Evolutionary conservation across 306 rosid genomes (phyloP).

Genomic region (Begonia masoniana): DNA sequence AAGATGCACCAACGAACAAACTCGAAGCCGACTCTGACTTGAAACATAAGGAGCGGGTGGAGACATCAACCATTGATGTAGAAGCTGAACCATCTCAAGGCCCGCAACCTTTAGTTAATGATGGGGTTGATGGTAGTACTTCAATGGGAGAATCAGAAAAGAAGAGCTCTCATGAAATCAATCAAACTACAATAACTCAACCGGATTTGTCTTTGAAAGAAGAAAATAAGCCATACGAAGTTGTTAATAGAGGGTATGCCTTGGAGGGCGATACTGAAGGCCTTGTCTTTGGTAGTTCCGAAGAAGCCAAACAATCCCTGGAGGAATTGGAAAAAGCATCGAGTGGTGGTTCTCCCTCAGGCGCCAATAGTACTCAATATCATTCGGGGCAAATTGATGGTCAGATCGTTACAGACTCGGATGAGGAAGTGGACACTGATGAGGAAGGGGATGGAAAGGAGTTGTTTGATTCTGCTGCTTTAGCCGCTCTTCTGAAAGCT

Average conservation of each 20-base stretch:
- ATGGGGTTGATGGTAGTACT: conserved; percentile 6
- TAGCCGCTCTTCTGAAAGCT: conserved; percentile 90
- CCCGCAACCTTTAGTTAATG: conserved; percentile 6
- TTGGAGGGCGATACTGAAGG: conserved; percentile 51
- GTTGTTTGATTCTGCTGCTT: conserved; percentile 82
- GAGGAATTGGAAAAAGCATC: conserved; percentile 57
- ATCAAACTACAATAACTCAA: conserved; percentile 14
- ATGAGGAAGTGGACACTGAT: conserved; percentile 74
- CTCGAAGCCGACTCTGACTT: conserved; percentile 11
- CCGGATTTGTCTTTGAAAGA: conserved; percentile 9
- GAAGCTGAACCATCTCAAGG: conserved; percentile 12
- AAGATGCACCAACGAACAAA: conserved; percentile 10
- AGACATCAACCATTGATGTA: conserved; percentile 5
- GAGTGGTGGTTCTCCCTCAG: conserved; percentile 32
- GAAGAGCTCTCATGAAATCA: conserved; percentile 8
- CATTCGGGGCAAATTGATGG: conserved; percentile 65
- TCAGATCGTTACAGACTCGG: conserved; percentile 77
- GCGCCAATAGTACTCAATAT: conserved; percentile 40
- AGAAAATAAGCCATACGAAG: conserved; percentile 19
- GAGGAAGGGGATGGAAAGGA: conserved; percentile 83
- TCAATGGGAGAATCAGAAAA: conserved; percentile 16
- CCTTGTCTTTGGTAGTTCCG: conserved; percentile 52
- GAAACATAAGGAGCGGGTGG: background rate
- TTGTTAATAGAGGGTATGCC: conserved; percentile 23
- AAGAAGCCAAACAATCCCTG: conserved; percentile 46